These are phyloP conservation scores for Podila verticillata DNA, from an alignment of 192 early-diverging fungal species.

Conservation along the genomic window DNA sequence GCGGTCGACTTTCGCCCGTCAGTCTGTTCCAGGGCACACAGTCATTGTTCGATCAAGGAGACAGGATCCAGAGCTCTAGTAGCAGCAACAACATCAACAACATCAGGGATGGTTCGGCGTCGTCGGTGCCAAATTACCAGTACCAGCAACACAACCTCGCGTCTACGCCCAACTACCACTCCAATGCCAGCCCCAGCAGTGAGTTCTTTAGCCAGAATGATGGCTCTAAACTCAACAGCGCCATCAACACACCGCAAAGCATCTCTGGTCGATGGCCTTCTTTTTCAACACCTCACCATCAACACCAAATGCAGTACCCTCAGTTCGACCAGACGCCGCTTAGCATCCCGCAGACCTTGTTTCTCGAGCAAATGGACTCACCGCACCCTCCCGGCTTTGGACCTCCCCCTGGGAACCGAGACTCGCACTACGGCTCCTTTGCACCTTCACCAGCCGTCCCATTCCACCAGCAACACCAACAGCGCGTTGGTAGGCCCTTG, in stretches of 20 bases:
- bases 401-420: neutral
- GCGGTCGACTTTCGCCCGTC: slow-evolving; percentile 26
- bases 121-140: neutral
- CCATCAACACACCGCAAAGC: slow-evolving; percentile 1
- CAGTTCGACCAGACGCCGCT: slow-evolving; percentile 38
- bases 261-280: neutral
- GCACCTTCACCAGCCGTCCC: slow-evolving; percentile 6
- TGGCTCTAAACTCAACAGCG: neutral
- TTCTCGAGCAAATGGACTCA: slow-evolving; percentile 26
- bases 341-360: slow-evolving; percentile 46
- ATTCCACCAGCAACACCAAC: slow-evolving; percentile 19
- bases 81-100: slow-evolving; percentile 1
- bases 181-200: neutral
- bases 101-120: neutral
- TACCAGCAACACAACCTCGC: neutral
- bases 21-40: slow-evolving; percentile 18
- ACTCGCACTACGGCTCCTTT: neutral
- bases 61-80: neutral
- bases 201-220: neutral
- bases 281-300: neutral
- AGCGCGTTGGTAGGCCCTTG: slow-evolving; percentile 31
- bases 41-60: slow-evolving; percentile 14
- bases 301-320: neutral
- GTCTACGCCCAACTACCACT: neutral
- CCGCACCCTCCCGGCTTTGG: slow-evolving; percentile 7